Percentiles rank a stretch among this genome's conserved stretches.
Evolutionary conservation across 306 rosid species (phyloP).

Genomic region (Canavalia ensiformis): DNA sequence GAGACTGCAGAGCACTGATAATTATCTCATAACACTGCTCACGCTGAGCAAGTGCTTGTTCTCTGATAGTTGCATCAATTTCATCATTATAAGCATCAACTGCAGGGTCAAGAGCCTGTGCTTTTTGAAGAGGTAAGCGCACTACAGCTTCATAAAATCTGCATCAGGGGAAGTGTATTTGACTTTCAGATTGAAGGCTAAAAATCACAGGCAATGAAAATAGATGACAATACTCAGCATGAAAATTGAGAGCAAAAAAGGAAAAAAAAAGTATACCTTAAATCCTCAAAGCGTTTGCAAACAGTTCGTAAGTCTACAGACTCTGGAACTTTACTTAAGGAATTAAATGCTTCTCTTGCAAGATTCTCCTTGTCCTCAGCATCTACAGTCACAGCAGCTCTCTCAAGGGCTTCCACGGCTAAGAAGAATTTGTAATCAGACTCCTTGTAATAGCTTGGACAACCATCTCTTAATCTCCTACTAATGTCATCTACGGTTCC

Average conservation of each 20-base stretch:
- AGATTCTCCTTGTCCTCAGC: constrained; percentile 79
- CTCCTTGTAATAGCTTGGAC: constrained; percentile 99
- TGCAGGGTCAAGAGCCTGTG: constrained; percentile 92
- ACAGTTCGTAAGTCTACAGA: constrained; percentile 92
- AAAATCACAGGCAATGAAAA: constrained; percentile 33
- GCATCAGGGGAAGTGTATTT: constrained; percentile 48
- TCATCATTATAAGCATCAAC: constrained; percentile 92
- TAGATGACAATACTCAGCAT: constrained; percentile 1
- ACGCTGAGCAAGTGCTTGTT: constrained; percentile 81
- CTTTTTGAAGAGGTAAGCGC: constrained; percentile 94
- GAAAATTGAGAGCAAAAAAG: constrained; percentile 29
- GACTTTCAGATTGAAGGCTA: constrained; percentile 46
- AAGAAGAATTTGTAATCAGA: constrained; percentile 95
- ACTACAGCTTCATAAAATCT: constrained; percentile 99
- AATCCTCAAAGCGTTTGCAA: constrained; percentile 95
- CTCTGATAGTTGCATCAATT: constrained; percentile 81
- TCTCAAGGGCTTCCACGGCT: constrained; percentile 96
- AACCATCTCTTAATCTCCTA: constrained; percentile 89
- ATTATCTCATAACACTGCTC: constrained; percentile 92
- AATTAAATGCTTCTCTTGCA: constrained; percentile 87
- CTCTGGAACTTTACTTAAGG: constrained; percentile 93
- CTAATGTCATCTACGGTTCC: constrained; percentile 98
- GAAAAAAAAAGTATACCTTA: constrained; percentile 65
- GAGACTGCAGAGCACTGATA: constrained; percentile 80
- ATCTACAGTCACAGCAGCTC: constrained; percentile 86